A percentile compares a stretch with the other conserved stretches of the same genome.
phyloP scores from a whole-genome alignment of 306 rosid species.

The Inga oerstediana region DNA sequence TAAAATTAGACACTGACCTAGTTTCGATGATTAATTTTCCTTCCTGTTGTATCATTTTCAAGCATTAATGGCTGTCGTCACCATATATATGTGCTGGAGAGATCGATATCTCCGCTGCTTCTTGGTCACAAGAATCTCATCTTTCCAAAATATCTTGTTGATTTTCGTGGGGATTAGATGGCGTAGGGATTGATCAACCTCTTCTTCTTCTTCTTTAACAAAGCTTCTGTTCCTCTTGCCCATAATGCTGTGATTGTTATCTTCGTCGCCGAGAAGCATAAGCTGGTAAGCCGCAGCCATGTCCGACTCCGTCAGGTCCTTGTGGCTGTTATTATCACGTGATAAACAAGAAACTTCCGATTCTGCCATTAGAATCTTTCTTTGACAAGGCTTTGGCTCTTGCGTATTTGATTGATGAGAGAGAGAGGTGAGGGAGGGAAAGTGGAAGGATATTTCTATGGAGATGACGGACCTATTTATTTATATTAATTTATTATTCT shows the following conservation, averaged over 20 bases:
- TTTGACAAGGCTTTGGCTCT: background rate
- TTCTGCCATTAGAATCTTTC: background rate
- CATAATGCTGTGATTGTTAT: slow-evolving; percentile 20
- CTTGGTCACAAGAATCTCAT: slow-evolving; percentile 40
- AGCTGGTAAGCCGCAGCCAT: slow-evolving; percentile 55
- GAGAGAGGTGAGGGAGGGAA: background rate
- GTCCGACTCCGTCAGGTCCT: slow-evolving; percentile 20
- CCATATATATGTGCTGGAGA: slow-evolving; percentile 56
- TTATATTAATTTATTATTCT: background rate
- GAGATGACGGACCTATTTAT: background rate
- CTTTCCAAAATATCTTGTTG: slow-evolving; percentile 61
- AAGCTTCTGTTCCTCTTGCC: slow-evolving; percentile 6
- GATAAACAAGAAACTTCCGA: background rate
- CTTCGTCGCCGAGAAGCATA: slow-evolving; percentile 61
- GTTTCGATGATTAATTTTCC: background rate
- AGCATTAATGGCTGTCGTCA: slow-evolving; percentile 37
- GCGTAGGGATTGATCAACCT: slow-evolving; percentile 23
- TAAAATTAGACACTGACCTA: background rate
- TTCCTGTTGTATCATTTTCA: background rate
- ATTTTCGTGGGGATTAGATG: slow-evolving; percentile 38
- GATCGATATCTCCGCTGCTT: slow-evolving; percentile 61
- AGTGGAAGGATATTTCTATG: background rate
- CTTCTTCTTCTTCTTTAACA: slow-evolving; percentile 13
- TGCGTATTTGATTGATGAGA: background rate
- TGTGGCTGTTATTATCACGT: background rate